Percentiles rank a stretch among this genome's conserved stretches.
These are phyloP conservation scores for Globisporangium mamillatum DNA, from an alignment of 352 stramenopile species.

Conservation along the genomic window DNA sequence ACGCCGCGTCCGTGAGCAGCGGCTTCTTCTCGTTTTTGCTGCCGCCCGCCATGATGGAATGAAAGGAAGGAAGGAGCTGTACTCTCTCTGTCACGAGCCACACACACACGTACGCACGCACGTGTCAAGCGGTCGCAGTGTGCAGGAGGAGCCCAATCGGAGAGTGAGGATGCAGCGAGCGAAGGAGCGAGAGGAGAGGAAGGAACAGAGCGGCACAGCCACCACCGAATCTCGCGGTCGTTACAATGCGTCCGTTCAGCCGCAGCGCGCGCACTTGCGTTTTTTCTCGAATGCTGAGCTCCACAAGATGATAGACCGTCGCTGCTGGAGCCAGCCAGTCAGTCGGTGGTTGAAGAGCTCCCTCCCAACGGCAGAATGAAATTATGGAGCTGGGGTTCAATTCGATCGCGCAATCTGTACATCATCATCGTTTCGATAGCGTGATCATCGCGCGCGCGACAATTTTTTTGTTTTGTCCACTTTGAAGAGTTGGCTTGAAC, in stretches of 20 bases:
- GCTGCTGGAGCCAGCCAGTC: neutral
- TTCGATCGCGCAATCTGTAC: too few species aligned
- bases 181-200: neutral
- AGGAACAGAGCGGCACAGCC: neutral
- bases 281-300: neutral
- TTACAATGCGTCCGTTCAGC: neutral
- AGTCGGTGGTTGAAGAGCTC: slow-evolving; percentile 5
- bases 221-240: neutral
- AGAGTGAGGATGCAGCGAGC: neutral
- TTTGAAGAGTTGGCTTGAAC: too few species aligned
- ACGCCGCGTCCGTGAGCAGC: slow-evolving; percentile 14
- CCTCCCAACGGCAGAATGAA: neutral
- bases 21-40: slow-evolving; percentile 24
- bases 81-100: too few species aligned
- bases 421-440: too few species aligned
- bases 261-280: neutral
- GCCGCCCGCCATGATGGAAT: neutral
- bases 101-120: neutral
- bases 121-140: neutral
- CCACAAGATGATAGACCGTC: too few species aligned
- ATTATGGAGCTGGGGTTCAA: too few species aligned
- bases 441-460: too few species aligned
- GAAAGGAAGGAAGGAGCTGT: neutral
- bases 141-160: neutral
- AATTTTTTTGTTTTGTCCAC: too few species aligned